Percentiles rank a stretch among this genome's conserved stretches.
Conservation (phyloP, 2,329 filamentous ascomycete genomes). For the Periconia digitata region DNA sequence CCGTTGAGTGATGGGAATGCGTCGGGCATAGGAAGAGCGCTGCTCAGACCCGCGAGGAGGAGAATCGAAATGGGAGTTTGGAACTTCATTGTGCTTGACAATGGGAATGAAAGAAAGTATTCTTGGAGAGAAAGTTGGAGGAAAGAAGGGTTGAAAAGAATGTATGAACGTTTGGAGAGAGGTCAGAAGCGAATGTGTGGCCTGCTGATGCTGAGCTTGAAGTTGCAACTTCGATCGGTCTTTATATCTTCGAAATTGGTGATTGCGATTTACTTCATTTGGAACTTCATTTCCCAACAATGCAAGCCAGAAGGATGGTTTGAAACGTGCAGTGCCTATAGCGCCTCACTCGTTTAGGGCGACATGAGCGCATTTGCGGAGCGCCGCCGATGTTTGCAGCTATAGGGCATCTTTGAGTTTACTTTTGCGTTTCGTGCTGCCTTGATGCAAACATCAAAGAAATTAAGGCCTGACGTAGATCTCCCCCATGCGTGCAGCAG, state of each 20-base stretch:
- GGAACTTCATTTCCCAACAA: not conserved
- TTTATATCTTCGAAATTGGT: not conserved
- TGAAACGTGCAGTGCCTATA: no score
- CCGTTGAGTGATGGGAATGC: conserved; percentile 5
- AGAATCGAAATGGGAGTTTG: conserved; percentile 15
- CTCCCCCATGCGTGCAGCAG: not conserved
- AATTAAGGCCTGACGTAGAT: not conserved
- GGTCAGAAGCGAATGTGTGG: not conserved
- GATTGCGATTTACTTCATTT: no score
- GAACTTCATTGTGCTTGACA: conserved; percentile 27
- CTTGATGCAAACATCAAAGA: not conserved
- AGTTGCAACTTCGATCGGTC: no score
- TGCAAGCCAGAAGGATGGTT: not conserved
- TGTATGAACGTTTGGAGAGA: not conserved
- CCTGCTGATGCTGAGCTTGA: not conserved
- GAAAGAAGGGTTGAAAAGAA: not conserved
- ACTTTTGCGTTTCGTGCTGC: no score
- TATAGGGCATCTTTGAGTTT: no score
- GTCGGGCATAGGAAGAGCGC: conserved; percentile 24
- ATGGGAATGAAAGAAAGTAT: conserved; percentile 19
- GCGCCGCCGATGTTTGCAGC: no score
- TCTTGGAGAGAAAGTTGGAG: conserved; percentile 16
- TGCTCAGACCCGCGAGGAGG: conserved; percentile 21
- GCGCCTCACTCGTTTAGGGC: not conserved
- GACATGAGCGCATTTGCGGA: no score